Conservation (phyloP, 352 stramenopile genomes). For the Pythium monospermum region DNA sequence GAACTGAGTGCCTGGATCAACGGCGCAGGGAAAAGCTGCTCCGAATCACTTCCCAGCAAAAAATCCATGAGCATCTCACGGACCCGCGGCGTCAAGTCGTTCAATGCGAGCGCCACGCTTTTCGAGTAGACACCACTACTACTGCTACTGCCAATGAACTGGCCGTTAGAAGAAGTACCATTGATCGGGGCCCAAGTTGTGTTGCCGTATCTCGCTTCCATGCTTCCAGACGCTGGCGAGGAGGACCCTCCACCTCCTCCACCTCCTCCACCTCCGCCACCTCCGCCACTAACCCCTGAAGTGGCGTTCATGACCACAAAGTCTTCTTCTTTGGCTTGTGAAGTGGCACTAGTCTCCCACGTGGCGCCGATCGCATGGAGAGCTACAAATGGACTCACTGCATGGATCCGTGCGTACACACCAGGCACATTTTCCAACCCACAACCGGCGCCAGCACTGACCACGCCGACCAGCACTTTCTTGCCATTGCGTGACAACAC, state of each 20-base stretch:
- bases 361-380: constrained; percentile 2
- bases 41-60: constrained; percentile 3
- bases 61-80: constrained; percentile 11
- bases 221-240: too few relatives aligned
- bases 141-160: too few relatives aligned
- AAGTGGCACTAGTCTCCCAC: neutral
- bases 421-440: constrained; percentile 12
- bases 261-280: too few relatives aligned
- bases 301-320: too few relatives aligned
- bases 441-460: constrained; percentile 16
- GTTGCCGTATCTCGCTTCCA: constrained; percentile 4
- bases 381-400: constrained; percentile 8
- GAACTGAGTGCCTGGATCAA: neutral
- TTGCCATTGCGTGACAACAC: neutral
- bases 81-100: constrained; percentile 3
- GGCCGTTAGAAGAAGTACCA: neutral
- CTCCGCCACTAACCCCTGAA: too few relatives aligned
- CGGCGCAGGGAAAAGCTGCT: neutral
- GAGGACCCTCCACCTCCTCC: too few relatives aligned
- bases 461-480: constrained; percentile 10
- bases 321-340: neutral
- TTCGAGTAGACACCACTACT: too few relatives aligned
- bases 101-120: neutral
- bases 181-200: neutral
- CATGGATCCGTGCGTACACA: constrained; percentile 10